Evolutionary conservation across 2,329 filamentous ascomycete genomes (phyloP).

Genomic region (Colletotrichum aenigma): DNA sequence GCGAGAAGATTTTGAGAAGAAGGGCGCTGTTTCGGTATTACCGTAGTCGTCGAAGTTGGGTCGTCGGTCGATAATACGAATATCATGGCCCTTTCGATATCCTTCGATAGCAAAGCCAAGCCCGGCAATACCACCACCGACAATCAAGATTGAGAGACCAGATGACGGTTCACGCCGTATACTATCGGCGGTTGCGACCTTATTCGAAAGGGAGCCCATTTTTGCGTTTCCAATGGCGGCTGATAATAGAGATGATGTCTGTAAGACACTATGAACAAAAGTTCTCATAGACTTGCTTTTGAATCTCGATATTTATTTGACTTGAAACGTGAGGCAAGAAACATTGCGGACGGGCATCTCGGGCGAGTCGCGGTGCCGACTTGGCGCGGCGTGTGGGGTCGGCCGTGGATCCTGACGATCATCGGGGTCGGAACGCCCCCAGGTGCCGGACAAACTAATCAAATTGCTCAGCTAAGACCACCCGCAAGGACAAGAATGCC

Average conservation of each 20-base stretch:
- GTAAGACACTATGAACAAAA: background rate
- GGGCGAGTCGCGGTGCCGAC: background rate
- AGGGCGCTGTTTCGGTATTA: background rate
- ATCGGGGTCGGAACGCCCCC: background rate
- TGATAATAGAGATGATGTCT: background rate
- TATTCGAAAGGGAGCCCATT: background rate
- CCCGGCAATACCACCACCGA: background rate
- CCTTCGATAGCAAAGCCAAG: constrained; percentile 14
- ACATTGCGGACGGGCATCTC: background rate
- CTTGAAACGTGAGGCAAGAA: background rate
- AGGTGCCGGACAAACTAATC: background rate
- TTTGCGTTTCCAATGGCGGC: background rate
- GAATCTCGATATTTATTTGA: background rate
- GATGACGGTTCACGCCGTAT: background rate
- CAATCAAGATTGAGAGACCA: background rate
- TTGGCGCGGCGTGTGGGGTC: background rate
- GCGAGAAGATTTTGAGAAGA: background rate
- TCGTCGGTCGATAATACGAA: constrained; percentile 1
- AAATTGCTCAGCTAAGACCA: background rate
- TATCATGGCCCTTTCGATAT: constrained; percentile 9
- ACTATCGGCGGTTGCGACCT: background rate
- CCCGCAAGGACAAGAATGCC: background rate
- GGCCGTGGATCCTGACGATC: background rate
- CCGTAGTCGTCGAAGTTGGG: background rate
- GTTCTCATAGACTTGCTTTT: background rate